These are phyloP conservation scores for Ustilago lituana DNA, from an alignment of 1,284 basidiomycete genomes.

Conservation along the genomic window DNA sequence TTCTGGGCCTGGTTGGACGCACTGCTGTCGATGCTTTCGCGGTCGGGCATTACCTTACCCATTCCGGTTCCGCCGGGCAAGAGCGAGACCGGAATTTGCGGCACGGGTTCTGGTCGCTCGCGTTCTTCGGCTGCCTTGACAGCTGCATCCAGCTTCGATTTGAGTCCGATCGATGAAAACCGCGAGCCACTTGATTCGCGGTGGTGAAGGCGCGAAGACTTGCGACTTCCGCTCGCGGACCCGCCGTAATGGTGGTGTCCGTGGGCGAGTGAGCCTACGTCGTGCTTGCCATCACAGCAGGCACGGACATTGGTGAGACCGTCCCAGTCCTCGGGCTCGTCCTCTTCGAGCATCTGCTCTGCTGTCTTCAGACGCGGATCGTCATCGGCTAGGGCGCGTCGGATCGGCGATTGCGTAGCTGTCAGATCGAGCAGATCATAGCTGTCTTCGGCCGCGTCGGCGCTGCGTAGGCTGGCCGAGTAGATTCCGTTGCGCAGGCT, in stretches of 20 bases:
- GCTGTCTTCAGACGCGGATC: constrained; percentile 59
- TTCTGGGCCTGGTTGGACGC: constrained; percentile 8
- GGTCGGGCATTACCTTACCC: constrained; percentile 6
- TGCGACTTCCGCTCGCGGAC: constrained; percentile 18
- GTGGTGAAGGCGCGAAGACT: constrained; percentile 32
- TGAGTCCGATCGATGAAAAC: constrained; percentile 31
- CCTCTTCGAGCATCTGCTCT: constrained; percentile 71
- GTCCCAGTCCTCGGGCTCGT: constrained; percentile 85
- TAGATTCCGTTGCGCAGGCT: constrained; percentile 29
- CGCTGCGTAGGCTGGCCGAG: constrained; percentile 30
- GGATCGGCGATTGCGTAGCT: constrained; percentile 38
- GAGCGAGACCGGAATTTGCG: constrained; percentile 25
- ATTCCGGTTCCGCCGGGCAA: constrained; percentile 16
- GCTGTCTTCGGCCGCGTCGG: constrained; percentile 23
- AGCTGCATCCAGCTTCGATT: constrained; percentile 38
- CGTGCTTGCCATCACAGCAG: constrained; percentile 90
- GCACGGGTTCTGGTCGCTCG: constrained; percentile 16
- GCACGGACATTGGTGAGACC: constrained; percentile 79
- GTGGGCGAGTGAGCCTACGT: constrained; percentile 68
- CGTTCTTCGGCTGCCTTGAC: constrained; percentile 27
- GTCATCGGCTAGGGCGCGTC: constrained; percentile 31
- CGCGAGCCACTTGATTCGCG: constrained; percentile 35
- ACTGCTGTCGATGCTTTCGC: constrained; percentile 32
- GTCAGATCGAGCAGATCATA: constrained; percentile 46
- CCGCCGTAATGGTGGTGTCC: constrained; percentile 25